Evolutionary conservation across 208 protist genomes (phyloP).

Genomic region (Wallacemonas sp.): DNA sequence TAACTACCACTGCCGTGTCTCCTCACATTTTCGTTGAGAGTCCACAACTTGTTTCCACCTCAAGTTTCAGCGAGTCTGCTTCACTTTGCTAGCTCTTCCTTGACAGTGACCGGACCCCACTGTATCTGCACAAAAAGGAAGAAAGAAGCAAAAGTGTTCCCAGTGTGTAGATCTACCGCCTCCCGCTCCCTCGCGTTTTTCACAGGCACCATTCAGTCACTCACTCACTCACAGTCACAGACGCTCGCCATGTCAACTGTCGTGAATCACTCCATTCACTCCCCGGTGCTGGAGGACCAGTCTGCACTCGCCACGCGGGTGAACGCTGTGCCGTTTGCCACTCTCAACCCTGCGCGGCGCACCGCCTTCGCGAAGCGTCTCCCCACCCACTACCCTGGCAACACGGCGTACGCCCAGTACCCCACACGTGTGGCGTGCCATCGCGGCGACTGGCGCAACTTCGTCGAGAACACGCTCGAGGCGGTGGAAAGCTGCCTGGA

Average conservation of each 20-base stretch:
- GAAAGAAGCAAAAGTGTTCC: no score
- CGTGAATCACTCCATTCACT: background rate
- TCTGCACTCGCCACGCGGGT: constrained; percentile 4
- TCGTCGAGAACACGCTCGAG: constrained; percentile 74
- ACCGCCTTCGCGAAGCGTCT: constrained; percentile 13
- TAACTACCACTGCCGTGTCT: no score
- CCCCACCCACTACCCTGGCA: constrained; percentile 7
- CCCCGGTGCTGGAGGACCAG: constrained; percentile 1
- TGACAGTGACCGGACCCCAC: no score
- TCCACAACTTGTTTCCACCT: constrained; percentile 6
- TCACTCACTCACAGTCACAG: background rate
- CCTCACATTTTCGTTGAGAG: background rate
- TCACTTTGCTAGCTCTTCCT: background rate
- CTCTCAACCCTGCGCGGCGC: constrained; percentile 25
- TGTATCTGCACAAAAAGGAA: no score
- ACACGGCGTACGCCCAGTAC: constrained; percentile 10
- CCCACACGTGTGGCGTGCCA: constrained; percentile 61
- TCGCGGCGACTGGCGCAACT: constrained; percentile 72
- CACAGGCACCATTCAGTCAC: no score
- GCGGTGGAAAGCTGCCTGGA: constrained; percentile 59
- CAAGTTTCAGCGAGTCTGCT: background rate
- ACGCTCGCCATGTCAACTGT: constrained; percentile 1
- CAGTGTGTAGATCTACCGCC: no score
- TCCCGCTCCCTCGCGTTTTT: no score
- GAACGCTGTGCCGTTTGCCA: constrained; percentile 10